phyloP scores from a whole-genome alignment of 2,329 filamentous ascomycete species.

The Fusarium sp. region DNA sequence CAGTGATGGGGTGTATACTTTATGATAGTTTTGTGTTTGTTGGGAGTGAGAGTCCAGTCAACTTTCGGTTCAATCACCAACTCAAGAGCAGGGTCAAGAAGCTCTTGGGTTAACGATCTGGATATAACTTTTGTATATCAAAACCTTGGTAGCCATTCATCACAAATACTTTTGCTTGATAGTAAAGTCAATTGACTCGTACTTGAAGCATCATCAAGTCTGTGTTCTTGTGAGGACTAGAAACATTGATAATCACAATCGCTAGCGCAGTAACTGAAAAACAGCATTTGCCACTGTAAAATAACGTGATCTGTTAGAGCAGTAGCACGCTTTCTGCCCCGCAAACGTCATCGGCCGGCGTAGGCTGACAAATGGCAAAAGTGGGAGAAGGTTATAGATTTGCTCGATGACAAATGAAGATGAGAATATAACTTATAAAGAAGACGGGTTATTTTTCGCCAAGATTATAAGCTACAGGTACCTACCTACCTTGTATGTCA shows the following conservation, averaged over 20 bases:
- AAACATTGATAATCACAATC: not conserved
- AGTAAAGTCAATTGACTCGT: too few species aligned
- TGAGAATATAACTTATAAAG: constrained; percentile 14
- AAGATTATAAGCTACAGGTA: not conserved
- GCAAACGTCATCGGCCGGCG: constrained; percentile 19
- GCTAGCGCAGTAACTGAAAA: not conserved
- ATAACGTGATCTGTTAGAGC: constrained; percentile 10
- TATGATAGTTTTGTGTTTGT: constrained; percentile 34
- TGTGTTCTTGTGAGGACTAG: too few species aligned
- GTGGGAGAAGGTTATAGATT: not conserved
- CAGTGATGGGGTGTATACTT: constrained; percentile 12
- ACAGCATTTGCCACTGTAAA: fast-evolving
- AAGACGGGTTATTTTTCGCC: constrained; percentile 20
- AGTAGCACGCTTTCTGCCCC: not conserved
- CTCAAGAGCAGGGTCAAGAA: constrained; percentile 2
- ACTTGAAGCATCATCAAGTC: too few species aligned
- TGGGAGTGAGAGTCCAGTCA: constrained; percentile 29
- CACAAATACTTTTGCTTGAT: too few species aligned
- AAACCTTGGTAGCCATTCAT: too few species aligned
- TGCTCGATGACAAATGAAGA: constrained; percentile 26
- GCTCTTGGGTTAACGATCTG: not conserved
- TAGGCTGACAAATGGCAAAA: constrained; percentile 17
- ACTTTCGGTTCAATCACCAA: constrained; percentile 4
- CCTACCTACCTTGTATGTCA: not conserved
- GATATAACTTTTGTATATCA: not conserved